Evolutionary conservation across 179 eudicot species (phyloP), one percentile per base, ranked within the genome.

Genomic region (Carnegiea gigantea): DNA sequence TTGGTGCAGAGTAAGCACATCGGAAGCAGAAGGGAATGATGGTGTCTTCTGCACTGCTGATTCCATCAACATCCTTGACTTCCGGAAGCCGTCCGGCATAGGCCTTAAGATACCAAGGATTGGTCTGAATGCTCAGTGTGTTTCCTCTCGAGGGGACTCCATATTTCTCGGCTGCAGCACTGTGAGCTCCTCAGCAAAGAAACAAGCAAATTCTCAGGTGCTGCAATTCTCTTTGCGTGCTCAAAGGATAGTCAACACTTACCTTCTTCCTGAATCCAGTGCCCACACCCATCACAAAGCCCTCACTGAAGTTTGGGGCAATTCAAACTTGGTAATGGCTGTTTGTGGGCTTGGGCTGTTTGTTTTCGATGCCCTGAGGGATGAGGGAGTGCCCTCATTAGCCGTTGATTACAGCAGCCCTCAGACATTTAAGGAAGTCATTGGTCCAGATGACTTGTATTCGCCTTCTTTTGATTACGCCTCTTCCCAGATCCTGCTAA

Each of bases 21-120:
- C 93, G 54, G 97, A 95, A 83, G 93, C 93, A 49, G 98, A 95
- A 89, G 98, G 98, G 79, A 88, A 95, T 67, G 98, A 95, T 75
- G 98, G 98, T 14, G 94, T 95, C 6, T 95, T 93, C 82, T 93
- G 97, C 90, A 93, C 95, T 21, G 44, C 90, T 5, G 98, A 95
- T 79, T 86, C 91, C 60, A 90, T 91, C 13, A 95, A 91, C 13
- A 74, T 95, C 76, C 84, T 95, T 48, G 98, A 95, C 85, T 93
- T 93, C 78, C 93, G 98, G 15, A 88, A 88, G 15, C 97, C 98
- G 82, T 89, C 98, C 20, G 98, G 98, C 20, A 80, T 95, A 23
- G 98, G 90, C 62, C 85, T 92, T 59, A 95, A 89, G 88, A 93
- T 93, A 73, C 92, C 95, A 44, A 91, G 85, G 81, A 78, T 86